A percentile compares a stretch with the other conserved stretches of the same genome.
Evolutionary conservation across 208 protist genomes (phyloP).

Genomic region (Wallacemonas sp.): DNA sequence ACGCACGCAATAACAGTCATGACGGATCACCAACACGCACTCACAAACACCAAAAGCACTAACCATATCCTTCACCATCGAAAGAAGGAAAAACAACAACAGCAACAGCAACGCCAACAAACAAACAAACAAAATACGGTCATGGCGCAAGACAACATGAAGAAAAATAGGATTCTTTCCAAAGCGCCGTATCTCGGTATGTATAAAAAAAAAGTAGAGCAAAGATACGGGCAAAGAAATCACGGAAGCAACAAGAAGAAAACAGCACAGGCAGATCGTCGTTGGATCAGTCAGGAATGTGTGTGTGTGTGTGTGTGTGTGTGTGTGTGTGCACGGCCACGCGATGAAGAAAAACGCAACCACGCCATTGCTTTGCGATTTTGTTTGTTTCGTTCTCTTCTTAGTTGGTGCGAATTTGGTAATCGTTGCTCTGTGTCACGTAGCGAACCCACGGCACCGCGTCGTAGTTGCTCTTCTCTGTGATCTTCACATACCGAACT

Average conservation of each 20-base stretch:
- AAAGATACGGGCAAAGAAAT: too few species aligned
- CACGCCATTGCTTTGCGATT: too few species aligned
- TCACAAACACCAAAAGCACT: too few species aligned
- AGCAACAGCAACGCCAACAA: conserved; percentile 1
- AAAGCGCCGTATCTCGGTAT: too few species aligned
- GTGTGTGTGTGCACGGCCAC: conserved; percentile 7
- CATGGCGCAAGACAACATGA: conserved; percentile 2
- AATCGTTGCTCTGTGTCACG: conserved; percentile 97
- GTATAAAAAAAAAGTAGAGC: too few species aligned
- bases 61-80: too few species aligned
- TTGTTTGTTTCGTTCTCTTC: not conserved
- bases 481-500: conserved; percentile 98
- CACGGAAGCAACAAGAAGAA: conserved; percentile 15
- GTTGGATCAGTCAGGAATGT: not conserved
- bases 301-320: conserved; percentile 8
- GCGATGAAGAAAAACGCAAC: not conserved
- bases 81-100: not conserved
- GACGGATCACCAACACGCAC: conserved; percentile 12
- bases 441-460: conserved; percentile 99
- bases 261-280: conserved; percentile 12
- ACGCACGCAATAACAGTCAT: not conserved
- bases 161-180: too few species aligned
- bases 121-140: not conserved
- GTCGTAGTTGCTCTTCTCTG: conserved; percentile 96
- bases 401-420: conserved; percentile 92